These are phyloP conservation scores for Friedmanniomyces endolithicus DNA, from an alignment of 495 filamentous ascomycete genomes.

Conservation along the genomic window DNA sequence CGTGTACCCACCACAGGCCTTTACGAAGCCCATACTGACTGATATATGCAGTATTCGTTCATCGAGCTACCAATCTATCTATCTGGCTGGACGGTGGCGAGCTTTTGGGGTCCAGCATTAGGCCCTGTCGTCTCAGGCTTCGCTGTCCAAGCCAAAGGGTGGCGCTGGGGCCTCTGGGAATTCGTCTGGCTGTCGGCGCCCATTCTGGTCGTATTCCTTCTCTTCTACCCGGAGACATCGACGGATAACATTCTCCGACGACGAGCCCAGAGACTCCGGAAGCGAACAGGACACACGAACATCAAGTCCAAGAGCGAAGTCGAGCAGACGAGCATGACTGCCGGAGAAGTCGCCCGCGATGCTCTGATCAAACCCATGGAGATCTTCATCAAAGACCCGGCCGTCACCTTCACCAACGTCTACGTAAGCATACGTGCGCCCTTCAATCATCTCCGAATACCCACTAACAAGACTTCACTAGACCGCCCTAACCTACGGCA, in stretches of 20 bases:
- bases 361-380: slow-evolving; percentile 48
- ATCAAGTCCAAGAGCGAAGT: slow-evolving; percentile 26
- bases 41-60: slow-evolving; percentile 18
- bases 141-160: slow-evolving; percentile 37
- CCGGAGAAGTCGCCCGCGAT: slow-evolving; percentile 35
- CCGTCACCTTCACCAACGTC: slow-evolving; percentile 45
- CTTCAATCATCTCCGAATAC: not conserved
- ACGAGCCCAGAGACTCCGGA: slow-evolving; percentile 40
- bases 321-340: slow-evolving; percentile 29
- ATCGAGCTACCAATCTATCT: slow-evolving; percentile 38
- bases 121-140: slow-evolving; percentile 49
- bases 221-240: slow-evolving; percentile 42
- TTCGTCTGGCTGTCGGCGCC: slow-evolving; percentile 35
- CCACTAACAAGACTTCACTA: not conserved
- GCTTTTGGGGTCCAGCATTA: slow-evolving; percentile 35
- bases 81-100: slow-evolving; percentile 37
- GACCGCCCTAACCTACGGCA: slow-evolving; percentile 48
- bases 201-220: slow-evolving; percentile 35
- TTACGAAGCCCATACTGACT: not conserved
- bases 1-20: not conserved
- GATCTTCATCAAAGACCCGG: slow-evolving; percentile 49
- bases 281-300: slow-evolving; percentile 21
- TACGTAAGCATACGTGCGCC: slow-evolving; percentile 33
- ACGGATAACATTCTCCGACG: slow-evolving; percentile 39
- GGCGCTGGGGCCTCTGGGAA: slow-evolving; percentile 29